Percentiles rank a stretch among this genome's conserved stretches.
Evolutionary conservation across 306 rosid species (phyloP).

Genomic region (Luffa aegyptiaca): DNA sequence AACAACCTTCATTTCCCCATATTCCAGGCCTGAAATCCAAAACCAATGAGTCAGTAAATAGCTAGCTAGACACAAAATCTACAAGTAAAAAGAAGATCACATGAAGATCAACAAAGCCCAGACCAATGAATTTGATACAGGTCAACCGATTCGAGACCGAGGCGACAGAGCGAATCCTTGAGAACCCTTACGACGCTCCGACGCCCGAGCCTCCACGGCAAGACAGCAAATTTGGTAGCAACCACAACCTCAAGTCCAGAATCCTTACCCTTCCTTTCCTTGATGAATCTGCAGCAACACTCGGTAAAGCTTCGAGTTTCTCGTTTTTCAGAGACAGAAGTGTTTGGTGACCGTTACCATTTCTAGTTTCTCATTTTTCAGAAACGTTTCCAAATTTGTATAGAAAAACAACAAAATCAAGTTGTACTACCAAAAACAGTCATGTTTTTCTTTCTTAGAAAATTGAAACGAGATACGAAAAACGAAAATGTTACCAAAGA

Average conservation of each 20-base stretch:
- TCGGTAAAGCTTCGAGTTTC: background rate
- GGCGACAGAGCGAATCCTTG: conserved; percentile 75
- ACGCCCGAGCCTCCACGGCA: conserved; percentile 88
- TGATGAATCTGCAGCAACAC: conserved; percentile 39
- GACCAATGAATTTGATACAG: conserved; percentile 93
- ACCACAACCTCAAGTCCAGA: conserved; percentile 51
- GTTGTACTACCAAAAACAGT: no score
- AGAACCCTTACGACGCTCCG: conserved; percentile 68
- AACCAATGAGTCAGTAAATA: conserved; percentile 13
- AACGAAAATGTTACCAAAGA: background rate
- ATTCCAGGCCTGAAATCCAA: conserved; percentile 76
- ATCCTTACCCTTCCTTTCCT: conserved; percentile 56
- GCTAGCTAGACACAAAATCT: background rate
- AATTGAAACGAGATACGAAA: no score
- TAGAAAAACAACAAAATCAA: no score
- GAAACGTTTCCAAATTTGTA: no score
- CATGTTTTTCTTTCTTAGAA: no score
- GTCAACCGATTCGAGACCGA: conserved; percentile 58
- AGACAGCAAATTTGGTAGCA: conserved; percentile 87
- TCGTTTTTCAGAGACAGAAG: no score
- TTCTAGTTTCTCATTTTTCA: background rate
- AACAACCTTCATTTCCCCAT: conserved; percentile 92
- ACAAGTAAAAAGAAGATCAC: background rate
- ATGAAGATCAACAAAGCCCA: conserved; percentile 13
- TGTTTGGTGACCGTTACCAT: no score